A percentile compares a stretch with the other conserved stretches of the same genome.
Conservation (phyloP, 2,329 filamentous ascomycete species). For the Dissoconium aciculare region DNA sequence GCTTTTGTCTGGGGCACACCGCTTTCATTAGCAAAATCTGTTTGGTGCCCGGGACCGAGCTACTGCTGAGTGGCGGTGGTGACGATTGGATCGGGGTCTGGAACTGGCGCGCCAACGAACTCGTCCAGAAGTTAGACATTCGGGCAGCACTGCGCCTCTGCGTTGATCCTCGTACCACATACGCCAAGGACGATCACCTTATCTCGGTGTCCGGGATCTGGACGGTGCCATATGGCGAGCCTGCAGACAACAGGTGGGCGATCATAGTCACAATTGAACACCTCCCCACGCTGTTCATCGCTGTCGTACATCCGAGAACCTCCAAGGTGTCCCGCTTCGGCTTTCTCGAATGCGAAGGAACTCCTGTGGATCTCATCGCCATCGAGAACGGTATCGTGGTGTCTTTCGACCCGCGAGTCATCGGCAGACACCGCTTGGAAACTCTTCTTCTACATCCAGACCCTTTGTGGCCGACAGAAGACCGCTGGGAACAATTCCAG, state of each 20-base stretch:
- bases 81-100: constrained; percentile 66
- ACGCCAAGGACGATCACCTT: constrained; percentile 12
- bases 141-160: constrained; percentile 1
- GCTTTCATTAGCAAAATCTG: constrained; percentile 71
- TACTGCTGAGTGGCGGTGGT: constrained; percentile 74
- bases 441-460: background rate
- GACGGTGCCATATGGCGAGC: constrained; percentile 17
- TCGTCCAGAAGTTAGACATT: constrained; percentile 43
- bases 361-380: constrained; percentile 9
- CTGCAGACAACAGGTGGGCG: constrained; percentile 4
- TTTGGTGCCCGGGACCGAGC: constrained; percentile 41
- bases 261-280: constrained; percentile 31
- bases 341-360: constrained; percentile 1
- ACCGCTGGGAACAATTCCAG: background rate
- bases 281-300: constrained; percentile 46
- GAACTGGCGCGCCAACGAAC: constrained; percentile 53
- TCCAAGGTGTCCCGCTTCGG: background rate
- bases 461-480: background rate
- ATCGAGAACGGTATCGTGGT: constrained; percentile 8
- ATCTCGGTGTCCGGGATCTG: constrained; percentile 40
- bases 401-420: constrained; percentile 9
- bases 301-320: background rate
- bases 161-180: background rate
- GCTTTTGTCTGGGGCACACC: constrained; percentile 75
- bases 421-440: constrained; percentile 5